Evolutionary conservation across 2,329 filamentous ascomycete genomes (phyloP), one percentile per base, ranked within the genome.

Genomic region (Ceratocystis eucalypticola): DNA sequence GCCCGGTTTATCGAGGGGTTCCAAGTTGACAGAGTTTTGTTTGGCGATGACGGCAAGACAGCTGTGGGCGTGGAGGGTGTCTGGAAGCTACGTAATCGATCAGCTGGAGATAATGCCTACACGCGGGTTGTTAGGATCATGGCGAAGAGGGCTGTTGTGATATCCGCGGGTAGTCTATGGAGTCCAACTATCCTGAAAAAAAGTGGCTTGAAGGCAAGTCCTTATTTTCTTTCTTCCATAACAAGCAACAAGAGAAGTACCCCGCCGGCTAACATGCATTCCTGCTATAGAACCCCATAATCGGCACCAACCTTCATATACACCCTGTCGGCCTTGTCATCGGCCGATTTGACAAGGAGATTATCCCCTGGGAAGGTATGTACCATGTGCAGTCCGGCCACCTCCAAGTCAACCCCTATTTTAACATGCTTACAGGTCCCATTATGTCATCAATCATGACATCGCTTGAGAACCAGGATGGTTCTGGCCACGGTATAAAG

Each of bases 1-100:
- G 89, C 91, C 0, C 79, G 82, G 69, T 96, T 96, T 73, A 82
- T 95, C 67, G 91, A 96, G 77, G 91, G 91, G 0, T 90, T 94
- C 71, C 76, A 85, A 22, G 88, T 86, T 0, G 82, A 89, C 12
- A 81, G 82, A 68, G 79, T 96, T 17, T 70, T 88, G 0, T 96
- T 96, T 73, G 83, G 85, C 25, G 77, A 81, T 15, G 72, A 73
- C 50, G n/a, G 15, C 1, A 72, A 72, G 3, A 74, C 72, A 7
- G 1, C 79, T 78, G 5, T 96, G 91, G 92, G 84, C 81, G 2
- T 87, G 88, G 0, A 82, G 89, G 67, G 88, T 77, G 82, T 62
- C 81, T 81, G 10, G 64, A 66, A 44, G 6, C 15, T 28, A 28
- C 41, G 55, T 2, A 53, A 62, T 41, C 37, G 10, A 7, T 30